These are phyloP conservation scores for Hyaloperonospora brassicae DNA, from an alignment of 352 stramenopile genomes.

Conservation along the genomic window DNA sequence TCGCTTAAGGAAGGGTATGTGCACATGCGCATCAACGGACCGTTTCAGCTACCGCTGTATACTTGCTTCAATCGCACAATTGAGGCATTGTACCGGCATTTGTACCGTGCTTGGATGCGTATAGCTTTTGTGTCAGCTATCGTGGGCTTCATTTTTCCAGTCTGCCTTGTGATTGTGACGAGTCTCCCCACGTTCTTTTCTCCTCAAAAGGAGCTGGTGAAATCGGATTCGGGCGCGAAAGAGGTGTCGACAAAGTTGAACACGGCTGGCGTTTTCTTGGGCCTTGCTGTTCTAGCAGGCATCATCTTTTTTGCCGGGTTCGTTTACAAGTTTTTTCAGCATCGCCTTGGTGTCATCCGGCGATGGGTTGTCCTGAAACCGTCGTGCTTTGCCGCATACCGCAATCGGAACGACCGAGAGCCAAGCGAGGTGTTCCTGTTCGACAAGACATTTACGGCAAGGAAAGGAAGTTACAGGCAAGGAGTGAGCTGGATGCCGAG, in stretches of 20 bases:
- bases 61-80: constrained; percentile 80
- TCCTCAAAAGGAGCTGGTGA: constrained; percentile 51
- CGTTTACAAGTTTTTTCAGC: constrained; percentile 86
- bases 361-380: constrained; percentile 85
- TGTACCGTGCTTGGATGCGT: constrained; percentile 83
- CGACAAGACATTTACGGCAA: constrained; percentile 71
- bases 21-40: constrained; percentile 84
- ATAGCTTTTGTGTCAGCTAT: constrained; percentile 76
- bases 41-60: constrained; percentile 79
- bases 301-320: constrained; percentile 68
- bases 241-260: constrained; percentile 46
- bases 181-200: constrained; percentile 62
- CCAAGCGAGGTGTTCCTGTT: constrained; percentile 84
- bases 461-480: constrained; percentile 74
- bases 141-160: constrained; percentile 74
- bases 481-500: constrained; percentile 85
- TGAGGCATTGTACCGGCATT: constrained; percentile 71
- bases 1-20: constrained; percentile 84
- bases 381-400: constrained; percentile 77
- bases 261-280: constrained; percentile 45
- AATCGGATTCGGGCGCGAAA: constrained; percentile 24
- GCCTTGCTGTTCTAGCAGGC: constrained; percentile 36
- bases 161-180: constrained; percentile 65
- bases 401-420: constrained; percentile 61
- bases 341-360: constrained; percentile 74